These are phyloP conservation scores for Leucosporidium scottii DNA, from an alignment of 768 basidiomycete genomes.

Conservation along the genomic window DNA sequence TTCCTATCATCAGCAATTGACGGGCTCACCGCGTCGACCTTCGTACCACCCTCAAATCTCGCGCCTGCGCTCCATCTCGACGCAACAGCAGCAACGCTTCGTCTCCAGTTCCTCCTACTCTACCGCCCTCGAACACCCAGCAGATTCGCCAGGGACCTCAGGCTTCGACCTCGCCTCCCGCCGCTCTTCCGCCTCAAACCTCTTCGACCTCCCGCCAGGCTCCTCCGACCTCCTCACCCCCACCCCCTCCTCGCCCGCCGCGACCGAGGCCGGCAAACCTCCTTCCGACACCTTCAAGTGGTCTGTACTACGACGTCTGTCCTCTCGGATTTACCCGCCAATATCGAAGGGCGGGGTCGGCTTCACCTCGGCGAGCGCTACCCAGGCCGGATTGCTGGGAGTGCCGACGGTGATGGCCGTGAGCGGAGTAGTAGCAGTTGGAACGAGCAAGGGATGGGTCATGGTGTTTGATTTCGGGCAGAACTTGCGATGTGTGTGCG, in stretches of 20 bases:
- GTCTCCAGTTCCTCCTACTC: constrained; percentile 65
- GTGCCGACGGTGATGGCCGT: constrained; percentile 73
- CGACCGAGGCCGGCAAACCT: constrained; percentile 15
- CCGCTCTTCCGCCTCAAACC: constrained; percentile 20
- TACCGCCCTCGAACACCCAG: constrained; percentile 50
- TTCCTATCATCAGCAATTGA: constrained; percentile 5
- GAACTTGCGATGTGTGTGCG: constrained; percentile 69
- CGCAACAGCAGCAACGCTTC: constrained; percentile 48
- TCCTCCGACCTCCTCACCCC: constrained; percentile 13
- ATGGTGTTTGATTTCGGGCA: constrained; percentile 88
- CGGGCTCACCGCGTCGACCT: constrained; percentile 24
- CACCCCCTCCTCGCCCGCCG: constrained; percentile 6
- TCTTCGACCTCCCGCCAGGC: constrained; percentile 19
- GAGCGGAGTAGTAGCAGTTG: constrained; percentile 81
- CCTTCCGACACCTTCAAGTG: constrained; percentile 64
- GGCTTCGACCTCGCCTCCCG: constrained; percentile 17
- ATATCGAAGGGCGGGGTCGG: constrained; percentile 55
- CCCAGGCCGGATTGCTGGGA: constrained; percentile 44
- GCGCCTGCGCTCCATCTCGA: constrained; percentile 48
- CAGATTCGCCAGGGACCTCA: constrained; percentile 9
- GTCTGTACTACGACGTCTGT: constrained; percentile 59
- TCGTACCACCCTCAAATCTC: constrained; percentile 45
- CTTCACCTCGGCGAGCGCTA: constrained; percentile 46
- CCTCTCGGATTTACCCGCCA: constrained; percentile 53
- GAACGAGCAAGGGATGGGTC: constrained; percentile 69